A percentile compares a stretch with the other conserved stretches of the same genome.
Conservation (phyloP, 2,329 filamentous ascomycete genomes). For the Pseudogymnoascus sp. region DNA sequence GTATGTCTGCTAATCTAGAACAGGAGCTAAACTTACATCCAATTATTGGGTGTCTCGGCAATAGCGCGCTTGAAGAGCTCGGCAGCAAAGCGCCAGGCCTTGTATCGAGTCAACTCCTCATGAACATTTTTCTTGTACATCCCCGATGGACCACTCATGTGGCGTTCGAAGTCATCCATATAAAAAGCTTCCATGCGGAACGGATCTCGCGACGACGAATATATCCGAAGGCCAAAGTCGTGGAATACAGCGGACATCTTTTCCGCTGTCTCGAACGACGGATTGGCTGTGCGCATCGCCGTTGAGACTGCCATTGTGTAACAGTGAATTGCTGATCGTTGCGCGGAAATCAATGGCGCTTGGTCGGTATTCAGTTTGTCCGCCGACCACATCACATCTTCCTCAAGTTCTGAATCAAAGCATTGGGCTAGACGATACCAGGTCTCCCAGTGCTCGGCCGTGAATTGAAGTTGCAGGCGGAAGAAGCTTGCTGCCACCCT, state of each 20-base stretch:
- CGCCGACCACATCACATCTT: slow-evolving; percentile 32
- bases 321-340: slow-evolving; percentile 31
- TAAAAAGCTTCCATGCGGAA: slow-evolving; percentile 59
- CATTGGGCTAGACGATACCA: slow-evolving; percentile 34
- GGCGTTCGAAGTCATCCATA: slow-evolving; percentile 51
- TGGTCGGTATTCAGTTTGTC: slow-evolving; percentile 33
- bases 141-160: slow-evolving; percentile 44
- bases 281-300: slow-evolving; percentile 47
- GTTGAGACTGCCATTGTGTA: slow-evolving; percentile 58
- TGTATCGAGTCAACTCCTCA: slow-evolving; percentile 46
- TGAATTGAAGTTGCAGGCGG: slow-evolving; percentile 29
- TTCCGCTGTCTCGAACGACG: slow-evolving; percentile 41
- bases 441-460: slow-evolving; percentile 32
- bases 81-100: slow-evolving; percentile 56
- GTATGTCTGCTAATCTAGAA: background rate
- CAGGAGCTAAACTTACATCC: slow-evolving; percentile 42
- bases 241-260: slow-evolving; percentile 57
- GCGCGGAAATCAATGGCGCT: slow-evolving; percentile 26
- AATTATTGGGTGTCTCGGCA: slow-evolving; percentile 48
- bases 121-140: slow-evolving; percentile 52
- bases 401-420: slow-evolving; percentile 32
- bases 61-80: slow-evolving; percentile 52
- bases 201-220: slow-evolving; percentile 59
- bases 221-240: slow-evolving; percentile 60
- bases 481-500: slow-evolving; percentile 30